A percentile compares a stretch with the other conserved stretches of the same genome.
phyloP scores from a whole-genome alignment of 176 grass and related monocot species.

The Cenchrus purpureus region DNA sequence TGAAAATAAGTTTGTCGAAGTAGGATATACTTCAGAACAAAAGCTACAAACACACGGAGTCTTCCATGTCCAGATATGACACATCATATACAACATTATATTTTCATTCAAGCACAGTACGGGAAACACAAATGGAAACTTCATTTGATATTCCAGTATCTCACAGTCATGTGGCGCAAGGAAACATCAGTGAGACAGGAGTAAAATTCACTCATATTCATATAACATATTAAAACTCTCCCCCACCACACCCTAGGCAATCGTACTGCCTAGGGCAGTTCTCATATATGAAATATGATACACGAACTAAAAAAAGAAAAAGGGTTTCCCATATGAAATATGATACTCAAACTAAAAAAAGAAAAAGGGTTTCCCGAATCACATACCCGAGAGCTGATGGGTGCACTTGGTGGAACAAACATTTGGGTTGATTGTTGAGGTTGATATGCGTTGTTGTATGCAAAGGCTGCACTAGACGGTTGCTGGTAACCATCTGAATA shows the following conservation, averaged over 20 bases:
- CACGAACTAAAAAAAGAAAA: no score
- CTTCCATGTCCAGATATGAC: not conserved
- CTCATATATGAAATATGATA: constrained; percentile 24
- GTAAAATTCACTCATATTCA: not conserved
- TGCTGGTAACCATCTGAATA: constrained; percentile 63
- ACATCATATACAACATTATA: constrained; percentile 17
- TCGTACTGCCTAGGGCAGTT: not conserved
- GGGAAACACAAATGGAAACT: constrained; percentile 8
- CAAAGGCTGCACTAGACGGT: constrained; percentile 47
- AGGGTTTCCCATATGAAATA: no score
- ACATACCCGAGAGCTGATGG: constrained; percentile 62
- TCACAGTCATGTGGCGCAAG: not conserved
- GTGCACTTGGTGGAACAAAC: constrained; percentile 74
- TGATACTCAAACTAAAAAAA: not conserved
- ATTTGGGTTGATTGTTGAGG: constrained; percentile 53
- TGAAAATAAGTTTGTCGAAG: not conserved
- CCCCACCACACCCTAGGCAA: not conserved
- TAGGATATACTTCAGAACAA: not conserved
- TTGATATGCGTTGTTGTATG: constrained; percentile 73
- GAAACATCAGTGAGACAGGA: not conserved
- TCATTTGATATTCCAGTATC: not conserved
- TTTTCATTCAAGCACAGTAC: constrained; percentile 20
- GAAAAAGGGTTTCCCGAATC: not conserved
- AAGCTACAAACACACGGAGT: not conserved
- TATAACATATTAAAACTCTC: no score